Base-by-base conservation (phyloP, 495 filamentous ascomycete species). In the Daldinia grandis region DNA sequence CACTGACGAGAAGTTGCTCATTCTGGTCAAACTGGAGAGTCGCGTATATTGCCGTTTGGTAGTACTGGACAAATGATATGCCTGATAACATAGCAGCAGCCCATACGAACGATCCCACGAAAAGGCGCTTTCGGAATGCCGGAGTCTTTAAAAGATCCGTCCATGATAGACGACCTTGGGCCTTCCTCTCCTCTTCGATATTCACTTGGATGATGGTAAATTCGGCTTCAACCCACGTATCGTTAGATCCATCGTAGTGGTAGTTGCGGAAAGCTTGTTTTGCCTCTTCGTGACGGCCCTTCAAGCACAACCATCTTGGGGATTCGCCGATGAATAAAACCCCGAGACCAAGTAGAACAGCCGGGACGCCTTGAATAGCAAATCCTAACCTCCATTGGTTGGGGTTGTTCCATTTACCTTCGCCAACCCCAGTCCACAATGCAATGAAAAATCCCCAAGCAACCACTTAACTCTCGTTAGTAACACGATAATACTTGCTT, bases 311-410 rank as follows among this genome's bases (percentile, higher is more conserved):
- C 86, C 86, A 89, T 51, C 87, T 76, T 12, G 87, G 87, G 0
- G 84, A 86, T 70, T 88, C 87, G 9, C 80, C 79, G 12, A 88
- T 79, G 68, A 86, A 86, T 69, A 81, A 82, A 30, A 86, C 75
- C 10, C 86, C 85, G 7, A 76, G 63, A 6, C 76, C 78, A 24
- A 89, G 77, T n/a, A 85, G 66, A 4, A 88, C 47, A 6, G 83
- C 80, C 6, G 86, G 87, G 1, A 83, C 72, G 33, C 79, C 79
- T 65, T 88, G 86, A 25, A 88, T 81, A 15, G 84, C 83, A 21
- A 89, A 81, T 0, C 86, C 87, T 37, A 88, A 82, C 35, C 87
- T 78, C 87, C 87, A 87, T 69, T 83, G 76, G 50, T 77, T 76
- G 33, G 72, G 31, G 49, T 79, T 78, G 15, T 75, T 58, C 78